Evolutionary conservation across 192 early-diverging fungal genomes (phyloP), one percentile per base, ranked within the genome.

Genomic region (Coemansia sp.): DNA sequence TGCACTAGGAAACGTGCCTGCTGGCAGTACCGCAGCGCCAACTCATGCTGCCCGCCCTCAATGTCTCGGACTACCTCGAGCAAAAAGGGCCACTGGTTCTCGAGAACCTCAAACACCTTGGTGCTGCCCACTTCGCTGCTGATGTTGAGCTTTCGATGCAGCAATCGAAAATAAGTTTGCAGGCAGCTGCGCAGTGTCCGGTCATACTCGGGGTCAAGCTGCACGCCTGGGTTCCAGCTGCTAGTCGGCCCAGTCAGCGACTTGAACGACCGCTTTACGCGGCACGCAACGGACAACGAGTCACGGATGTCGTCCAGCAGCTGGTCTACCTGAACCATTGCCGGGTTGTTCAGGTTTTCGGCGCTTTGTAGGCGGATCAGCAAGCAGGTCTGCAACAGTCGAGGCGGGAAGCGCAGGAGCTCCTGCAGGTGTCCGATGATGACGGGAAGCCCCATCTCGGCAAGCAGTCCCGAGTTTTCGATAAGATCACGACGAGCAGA

Each of bases 21-120:
- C 63, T 79, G 68, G 82, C 91, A 93, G 36, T 91, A 93, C 57
- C 90, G 86, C 62, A 83, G 70, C 6, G 90, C 90, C 44, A 86
- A 83, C 63, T 91, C 89, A 29, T 82, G 65, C 48, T 91, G 87
- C 6, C 88, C 88, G 34, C 88, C 90, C 27, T 90, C 86, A 50
- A 92, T 87, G 29, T 82, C 65, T 15, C 80, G 83, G 42, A 90
- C 88, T 9, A 94, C 76, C 11, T 79, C 79, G 34, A 83, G 83
- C 53, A 93, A 57, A 52, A 88, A 90, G n/a, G 88, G 82, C 91
- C 92, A 95, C 65, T 93, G 91, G 57, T 75, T 84, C 62, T 92
- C 90, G 61, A 95, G 74, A 12, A 90, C 70, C 65, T 91, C 93
- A 57, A 89, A 87, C 67, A 90, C 90, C 55, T 87, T 86, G 56